phyloP scores from a whole-genome alignment of 176 grass and related monocot genomes.

The Paspalum notatum region DNA sequence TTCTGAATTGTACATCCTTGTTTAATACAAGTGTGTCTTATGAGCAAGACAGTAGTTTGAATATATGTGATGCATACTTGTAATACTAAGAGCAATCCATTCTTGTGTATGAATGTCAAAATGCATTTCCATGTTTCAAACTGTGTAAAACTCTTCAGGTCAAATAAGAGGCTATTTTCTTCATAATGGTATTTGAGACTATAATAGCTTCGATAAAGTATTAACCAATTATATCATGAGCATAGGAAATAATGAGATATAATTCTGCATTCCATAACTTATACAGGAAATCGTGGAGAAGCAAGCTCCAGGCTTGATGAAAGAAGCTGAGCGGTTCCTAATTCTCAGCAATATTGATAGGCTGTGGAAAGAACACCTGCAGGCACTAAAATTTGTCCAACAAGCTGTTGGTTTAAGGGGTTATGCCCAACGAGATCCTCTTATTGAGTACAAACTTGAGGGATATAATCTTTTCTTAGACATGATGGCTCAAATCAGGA shows the following conservation, averaged over 20 bases:
- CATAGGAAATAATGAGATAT: background rate
- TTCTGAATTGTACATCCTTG: conserved; percentile 19
- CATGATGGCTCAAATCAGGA: conserved; percentile 98
- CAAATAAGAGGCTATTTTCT: conserved; percentile 10
- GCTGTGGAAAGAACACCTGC: conserved; percentile 99
- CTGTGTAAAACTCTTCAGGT: conserved; percentile 2
- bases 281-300: conserved; percentile 87
- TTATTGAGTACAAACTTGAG: conserved; percentile 97
- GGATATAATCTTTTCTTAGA: conserved; percentile 99
- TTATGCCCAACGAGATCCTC: conserved; percentile 94
- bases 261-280: conserved; percentile 18
- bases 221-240: conserved; percentile 4
- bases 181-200: conserved; percentile 8
- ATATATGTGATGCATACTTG: background rate
- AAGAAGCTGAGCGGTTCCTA: conserved; percentile 89
- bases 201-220: background rate
- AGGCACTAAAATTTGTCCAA: conserved; percentile 97
- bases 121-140: conserved; percentile 7
- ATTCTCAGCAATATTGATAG: conserved; percentile 98
- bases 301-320: conserved; percentile 91
- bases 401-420: conserved; percentile 97
- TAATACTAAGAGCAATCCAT: background rate
- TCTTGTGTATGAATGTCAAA: background rate
- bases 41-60: background rate
- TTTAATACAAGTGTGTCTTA: background rate